phyloP scores from a whole-genome alignment of 164 flowering plant genomes.

The Liriodendron chinense region DNA sequence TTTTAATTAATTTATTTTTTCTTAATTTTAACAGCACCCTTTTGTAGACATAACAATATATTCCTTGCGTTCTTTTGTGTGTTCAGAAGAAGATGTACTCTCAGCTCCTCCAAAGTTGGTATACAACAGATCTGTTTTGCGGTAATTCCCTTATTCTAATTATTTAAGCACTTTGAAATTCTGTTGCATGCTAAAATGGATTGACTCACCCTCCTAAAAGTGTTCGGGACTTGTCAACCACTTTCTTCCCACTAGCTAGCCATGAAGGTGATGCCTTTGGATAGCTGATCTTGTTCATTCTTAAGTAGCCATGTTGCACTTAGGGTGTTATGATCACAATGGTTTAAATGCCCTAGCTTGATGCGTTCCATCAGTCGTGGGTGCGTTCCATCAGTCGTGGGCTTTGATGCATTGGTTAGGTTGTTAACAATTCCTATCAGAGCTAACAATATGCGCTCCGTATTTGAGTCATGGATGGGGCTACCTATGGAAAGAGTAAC shows the following conservation, averaged over 20 bases:
- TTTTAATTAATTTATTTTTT: conserved; percentile 1
- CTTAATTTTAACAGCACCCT: background rate
- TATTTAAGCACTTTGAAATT: background rate
- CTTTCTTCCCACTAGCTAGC: background rate
- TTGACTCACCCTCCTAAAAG: background rate
- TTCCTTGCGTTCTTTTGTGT: conserved; percentile 3
- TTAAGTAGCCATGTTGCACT: background rate
- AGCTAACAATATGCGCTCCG: no score
- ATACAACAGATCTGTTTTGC: conserved; percentile 70
- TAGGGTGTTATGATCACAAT: background rate
- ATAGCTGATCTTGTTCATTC: no score
- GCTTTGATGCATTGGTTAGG: no score
- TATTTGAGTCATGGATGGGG: no score
- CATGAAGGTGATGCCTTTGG: background rate
- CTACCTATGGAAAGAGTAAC: no score
- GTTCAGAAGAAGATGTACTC: conserved; percentile 87
- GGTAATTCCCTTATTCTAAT: conserved; percentile 32
- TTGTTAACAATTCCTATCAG: no score
- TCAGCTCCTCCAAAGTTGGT: conserved; percentile 96
- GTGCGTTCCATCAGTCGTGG: no score
- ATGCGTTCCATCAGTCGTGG: no score
- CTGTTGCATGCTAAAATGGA: background rate
- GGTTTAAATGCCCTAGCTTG: no score
- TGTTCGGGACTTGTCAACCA: background rate
- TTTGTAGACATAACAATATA: background rate